Conservation (phyloP, 805 yeast species). For the Tetrapisispora pingtungensis region DNA sequence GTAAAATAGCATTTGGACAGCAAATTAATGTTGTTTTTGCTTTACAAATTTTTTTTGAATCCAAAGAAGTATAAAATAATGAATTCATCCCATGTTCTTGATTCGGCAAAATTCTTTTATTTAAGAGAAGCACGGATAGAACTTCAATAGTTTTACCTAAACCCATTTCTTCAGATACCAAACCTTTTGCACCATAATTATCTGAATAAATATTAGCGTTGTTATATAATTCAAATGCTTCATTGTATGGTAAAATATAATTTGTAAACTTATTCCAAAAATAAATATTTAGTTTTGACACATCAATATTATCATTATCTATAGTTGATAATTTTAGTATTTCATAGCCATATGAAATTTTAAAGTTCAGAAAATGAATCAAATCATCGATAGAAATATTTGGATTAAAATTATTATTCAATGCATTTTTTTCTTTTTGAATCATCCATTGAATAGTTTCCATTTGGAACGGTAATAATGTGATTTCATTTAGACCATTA, state of each 20-base stretch:
- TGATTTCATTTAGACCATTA: constrained; percentile 10
- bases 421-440: constrained; percentile 12
- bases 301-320: not conserved
- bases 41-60: constrained; percentile 26
- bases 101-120: constrained; percentile 38
- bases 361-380: constrained; percentile 15
- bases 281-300: not conserved
- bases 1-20: constrained; percentile 73
- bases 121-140: constrained; percentile 50
- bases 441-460: constrained; percentile 28
- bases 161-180: constrained; percentile 95
- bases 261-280: constrained; percentile 30
- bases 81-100: constrained; percentile 4
- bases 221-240: constrained; percentile 12
- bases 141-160: constrained; percentile 90
- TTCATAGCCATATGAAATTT: constrained; percentile 25
- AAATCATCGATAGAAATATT: constrained; percentile 3
- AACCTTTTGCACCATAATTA: constrained; percentile 35
- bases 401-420: not conserved
- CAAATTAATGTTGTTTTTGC: constrained; percentile 70
- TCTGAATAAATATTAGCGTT: not conserved
- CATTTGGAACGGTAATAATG: constrained; percentile 24
- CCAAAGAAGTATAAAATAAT: constrained; percentile 9
- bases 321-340: constrained; percentile 4
- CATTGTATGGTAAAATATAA: constrained; percentile 13